A percentile compares a stretch with the other conserved stretches of the same genome.
These are phyloP conservation scores for Strobilomyces confusus DNA, from an alignment of 768 basidiomycete species.

Conservation along the genomic window DNA sequence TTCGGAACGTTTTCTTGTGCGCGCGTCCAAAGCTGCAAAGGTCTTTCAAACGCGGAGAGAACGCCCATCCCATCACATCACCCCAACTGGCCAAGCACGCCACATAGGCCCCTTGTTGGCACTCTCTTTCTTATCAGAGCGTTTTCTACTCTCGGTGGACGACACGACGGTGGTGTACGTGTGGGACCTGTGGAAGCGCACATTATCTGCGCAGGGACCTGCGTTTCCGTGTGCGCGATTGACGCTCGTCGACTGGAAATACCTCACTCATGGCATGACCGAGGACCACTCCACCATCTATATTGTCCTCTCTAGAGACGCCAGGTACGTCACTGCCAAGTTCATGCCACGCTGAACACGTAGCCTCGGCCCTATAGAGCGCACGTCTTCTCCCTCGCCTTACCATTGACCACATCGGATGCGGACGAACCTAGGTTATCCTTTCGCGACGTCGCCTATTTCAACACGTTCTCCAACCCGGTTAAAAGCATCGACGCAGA, in stretches of 20 bases:
- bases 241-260: constrained; percentile 6
- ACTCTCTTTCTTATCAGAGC: constrained; percentile 10
- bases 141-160: constrained; percentile 10
- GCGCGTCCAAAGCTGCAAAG: constrained; percentile 4
- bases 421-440: not conserved
- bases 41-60: not conserved
- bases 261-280: constrained; percentile 1
- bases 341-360: not conserved
- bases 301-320: constrained; percentile 3
- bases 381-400: constrained; percentile 8
- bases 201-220: not conserved
- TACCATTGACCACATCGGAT: not conserved
- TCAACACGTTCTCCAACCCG: constrained; percentile 2
- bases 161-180: constrained; percentile 5
- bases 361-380: not conserved
- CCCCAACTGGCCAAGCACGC: not conserved
- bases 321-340: constrained; percentile 4
- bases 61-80: not conserved
- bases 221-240: constrained; percentile 2
- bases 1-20: constrained; percentile 5
- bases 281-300: constrained; percentile 12
- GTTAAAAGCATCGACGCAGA: constrained; percentile 32
- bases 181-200: constrained; percentile 9
- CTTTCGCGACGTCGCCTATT: constrained; percentile 2
- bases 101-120: not conserved